Base-by-base conservation (phyloP, 192 early-diverging fungal genomes). In the Geosiphon pyriformis region DNA sequence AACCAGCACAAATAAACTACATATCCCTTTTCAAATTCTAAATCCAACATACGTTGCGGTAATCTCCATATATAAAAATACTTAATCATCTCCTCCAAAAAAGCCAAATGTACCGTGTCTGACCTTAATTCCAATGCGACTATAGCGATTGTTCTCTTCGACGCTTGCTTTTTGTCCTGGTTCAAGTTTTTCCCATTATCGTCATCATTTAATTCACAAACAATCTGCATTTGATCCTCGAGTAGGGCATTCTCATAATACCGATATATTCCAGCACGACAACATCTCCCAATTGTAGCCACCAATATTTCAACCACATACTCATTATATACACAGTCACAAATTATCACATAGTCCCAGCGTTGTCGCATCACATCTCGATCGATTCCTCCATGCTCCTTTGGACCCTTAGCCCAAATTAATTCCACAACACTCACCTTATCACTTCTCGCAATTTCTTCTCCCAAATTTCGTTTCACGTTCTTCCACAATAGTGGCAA, bases 281-380 rank as follows among this genome's bases (percentile, higher is more conserved):
- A 62, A 33, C 51, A 51, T 30, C 12, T 70, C 66, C 25, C 50
- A 4, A 69, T 53, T 3, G 77, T 79, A 22, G 67, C 61, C 6
- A 79, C 69, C 26, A 79, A 70, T 15, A 58, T 71, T 4, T 68
- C 64, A 23, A 76, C 65, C 3, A 79, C 52, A 4, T 70, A 70
- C 53, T 79, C 78, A 37, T 76, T 76, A 50, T 79, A 79, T 1
- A 79, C 72, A 33, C 75, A 75, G 68, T 79, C 78, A 11, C 75
- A 73, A 8, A 74, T 75, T 4, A 79, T 54, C 3, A 79, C 57
- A 54, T 33, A 74, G 47, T 78, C 73, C 25, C 74, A 55, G 1
- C 70, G 61, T 1, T 66, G 55, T 18, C 59, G 65, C 3, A 69
- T 58, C 4, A 72, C 25, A 18, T 78, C 74, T 46, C 70, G 69